phyloP scores from a whole-genome alignment of 2,329 filamentous ascomycete genomes.

The Saccharata proteae region DNA sequence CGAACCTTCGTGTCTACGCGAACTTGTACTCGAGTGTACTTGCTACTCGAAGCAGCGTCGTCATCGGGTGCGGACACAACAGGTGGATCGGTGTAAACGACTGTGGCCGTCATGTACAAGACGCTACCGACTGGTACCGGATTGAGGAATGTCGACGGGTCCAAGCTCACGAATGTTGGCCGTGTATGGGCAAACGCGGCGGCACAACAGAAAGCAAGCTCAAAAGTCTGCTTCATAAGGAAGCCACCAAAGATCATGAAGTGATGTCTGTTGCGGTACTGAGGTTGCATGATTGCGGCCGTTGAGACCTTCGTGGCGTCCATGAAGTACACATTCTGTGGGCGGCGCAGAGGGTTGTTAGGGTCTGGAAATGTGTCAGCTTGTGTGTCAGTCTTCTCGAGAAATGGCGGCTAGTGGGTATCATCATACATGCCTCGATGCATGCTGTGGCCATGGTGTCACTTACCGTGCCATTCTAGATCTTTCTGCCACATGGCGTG shows the following conservation, averaged over 20 bases:
- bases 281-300: constrained; percentile 64
- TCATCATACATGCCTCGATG: neutral
- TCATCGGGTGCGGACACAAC: constrained; percentile 29
- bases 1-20: constrained; percentile 60
- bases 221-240: constrained; percentile 62
- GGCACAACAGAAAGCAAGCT: constrained; percentile 64
- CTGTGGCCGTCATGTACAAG: constrained; percentile 58
- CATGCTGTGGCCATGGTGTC: neutral
- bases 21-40: constrained; percentile 54
- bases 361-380: constrained; percentile 35
- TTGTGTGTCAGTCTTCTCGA: neutral
- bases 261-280: constrained; percentile 57
- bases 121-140: constrained; percentile 65
- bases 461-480: constrained; percentile 46
- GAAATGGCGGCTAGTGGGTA: neutral
- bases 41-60: constrained; percentile 13
- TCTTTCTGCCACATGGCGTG: constrained; percentile 63
- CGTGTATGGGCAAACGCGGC: constrained; percentile 57
- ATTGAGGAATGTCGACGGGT: constrained; percentile 63
- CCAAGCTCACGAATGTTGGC: constrained; percentile 59
- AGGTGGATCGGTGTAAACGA: constrained; percentile 58
- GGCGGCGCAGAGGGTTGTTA: constrained; percentile 41
- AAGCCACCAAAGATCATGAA: constrained; percentile 73
- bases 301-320: constrained; percentile 50
- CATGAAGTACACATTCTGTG: constrained; percentile 50